A percentile compares a stretch with the other conserved stretches of the same genome.
Evolutionary conservation across 768 basidiomycete species (phyloP).

Genomic region (Calocybe indica): DNA sequence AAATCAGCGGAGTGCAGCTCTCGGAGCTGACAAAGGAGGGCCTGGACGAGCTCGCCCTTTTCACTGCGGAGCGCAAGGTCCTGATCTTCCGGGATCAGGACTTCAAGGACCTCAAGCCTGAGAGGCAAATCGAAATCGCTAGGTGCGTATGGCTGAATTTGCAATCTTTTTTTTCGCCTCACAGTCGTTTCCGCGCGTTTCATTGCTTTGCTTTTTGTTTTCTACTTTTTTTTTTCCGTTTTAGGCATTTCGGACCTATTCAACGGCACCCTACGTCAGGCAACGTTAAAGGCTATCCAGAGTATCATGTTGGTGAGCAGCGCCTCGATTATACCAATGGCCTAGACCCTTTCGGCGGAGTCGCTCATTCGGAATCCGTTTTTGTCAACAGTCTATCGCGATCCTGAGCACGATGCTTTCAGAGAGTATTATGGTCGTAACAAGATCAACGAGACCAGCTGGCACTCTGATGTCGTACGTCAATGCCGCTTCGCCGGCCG

Average conservation of each 20-base stretch:
- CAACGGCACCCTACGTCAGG: slow-evolving; percentile 43
- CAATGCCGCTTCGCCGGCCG: background rate
- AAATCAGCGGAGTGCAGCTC: slow-evolving; percentile 44
- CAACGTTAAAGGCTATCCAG: slow-evolving; percentile 49
- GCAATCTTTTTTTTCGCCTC: background rate
- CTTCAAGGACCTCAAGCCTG: slow-evolving; percentile 51
- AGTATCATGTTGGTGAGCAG: slow-evolving; percentile 49
- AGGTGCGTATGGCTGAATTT: slow-evolving; percentile 17
- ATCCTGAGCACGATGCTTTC: slow-evolving; percentile 35
- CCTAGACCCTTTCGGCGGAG: background rate
- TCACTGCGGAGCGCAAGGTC: slow-evolving; percentile 46
- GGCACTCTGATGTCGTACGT: slow-evolving; percentile 53
- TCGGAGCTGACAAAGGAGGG: slow-evolving; percentile 46
- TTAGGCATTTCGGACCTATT: slow-evolving; percentile 39
- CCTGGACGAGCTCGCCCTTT: slow-evolving; percentile 47
- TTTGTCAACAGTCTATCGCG: slow-evolving; percentile 39
- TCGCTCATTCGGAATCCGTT: background rate
- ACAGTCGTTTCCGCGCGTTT: too few relatives aligned
- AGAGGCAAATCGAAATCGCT: slow-evolving; percentile 47
- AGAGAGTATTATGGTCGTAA: slow-evolving; percentile 36
- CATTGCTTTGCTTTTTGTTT: background rate
- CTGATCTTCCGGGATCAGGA: slow-evolving; percentile 55
- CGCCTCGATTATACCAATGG: background rate
- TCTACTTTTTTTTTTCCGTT: background rate
- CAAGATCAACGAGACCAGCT: slow-evolving; percentile 34